A percentile compares a stretch with the other conserved stretches of the same genome.
These are phyloP conservation scores for Phytopythium sindhum DNA, from an alignment of 352 stramenopile genomes.

Conservation along the genomic window DNA sequence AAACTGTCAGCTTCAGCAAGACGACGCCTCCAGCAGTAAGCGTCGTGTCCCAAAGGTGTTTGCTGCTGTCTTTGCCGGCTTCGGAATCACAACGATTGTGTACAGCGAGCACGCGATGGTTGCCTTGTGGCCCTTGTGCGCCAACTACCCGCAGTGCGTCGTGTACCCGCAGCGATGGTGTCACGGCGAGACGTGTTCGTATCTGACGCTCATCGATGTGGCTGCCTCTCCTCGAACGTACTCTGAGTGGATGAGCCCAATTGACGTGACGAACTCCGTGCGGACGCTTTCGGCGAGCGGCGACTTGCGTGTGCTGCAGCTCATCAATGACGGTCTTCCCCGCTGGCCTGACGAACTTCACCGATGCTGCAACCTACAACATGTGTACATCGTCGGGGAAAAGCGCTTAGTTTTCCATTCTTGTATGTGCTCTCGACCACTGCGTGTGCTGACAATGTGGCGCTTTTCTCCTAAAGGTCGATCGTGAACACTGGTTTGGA, in stretches of 20 bases:
- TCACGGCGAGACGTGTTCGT: constrained; percentile 24
- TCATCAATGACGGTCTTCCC: constrained; percentile 32
- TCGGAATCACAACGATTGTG: constrained; percentile 12
- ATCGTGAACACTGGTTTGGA: constrained; percentile 15
- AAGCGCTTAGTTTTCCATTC: too few relatives aligned
- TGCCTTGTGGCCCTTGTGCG: constrained; percentile 12
- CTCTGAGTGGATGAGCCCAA: constrained; percentile 24
- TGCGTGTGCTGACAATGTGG: neutral
- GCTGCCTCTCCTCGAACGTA: constrained; percentile 11
- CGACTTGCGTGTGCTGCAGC: constrained; percentile 29
- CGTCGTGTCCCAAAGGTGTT: constrained; percentile 16
- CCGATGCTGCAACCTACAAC: constrained; percentile 22
- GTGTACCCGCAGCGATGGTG: constrained; percentile 23
- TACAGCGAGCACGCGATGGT: constrained; percentile 12
- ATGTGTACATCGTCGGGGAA: constrained; percentile 23
- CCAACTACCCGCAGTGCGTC: constrained; percentile 23
- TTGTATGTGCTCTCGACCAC: neutral
- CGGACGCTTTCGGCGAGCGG: constrained; percentile 21
- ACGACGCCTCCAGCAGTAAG: constrained; percentile 5
- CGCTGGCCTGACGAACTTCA: constrained; percentile 23
- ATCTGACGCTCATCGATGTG: constrained; percentile 31
- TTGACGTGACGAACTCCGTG: constrained; percentile 20
- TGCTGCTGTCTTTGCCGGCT: constrained; percentile 14
- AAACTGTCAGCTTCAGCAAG: neutral
- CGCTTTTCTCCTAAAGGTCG: constrained; percentile 7